A percentile compares a stretch with the other conserved stretches of the same genome.
These are phyloP conservation scores for Ascocoryne sarcoides DNA, from an alignment of 2,329 filamentous ascomycete species.

Conservation along the genomic window DNA sequence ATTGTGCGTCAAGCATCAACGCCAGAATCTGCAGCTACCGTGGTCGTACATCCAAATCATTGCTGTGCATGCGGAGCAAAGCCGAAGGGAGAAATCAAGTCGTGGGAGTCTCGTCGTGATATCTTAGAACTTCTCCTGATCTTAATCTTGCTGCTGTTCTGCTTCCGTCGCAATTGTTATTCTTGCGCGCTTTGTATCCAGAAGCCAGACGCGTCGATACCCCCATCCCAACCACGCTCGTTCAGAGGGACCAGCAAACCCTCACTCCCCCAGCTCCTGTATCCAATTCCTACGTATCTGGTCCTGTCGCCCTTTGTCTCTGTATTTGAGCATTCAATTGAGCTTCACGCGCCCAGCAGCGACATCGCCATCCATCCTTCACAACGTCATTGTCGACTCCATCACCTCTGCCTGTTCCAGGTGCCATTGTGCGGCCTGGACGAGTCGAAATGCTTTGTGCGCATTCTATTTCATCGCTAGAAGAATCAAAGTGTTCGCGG, in stretches of 20 bases:
- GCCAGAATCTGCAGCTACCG: conserved; percentile 25
- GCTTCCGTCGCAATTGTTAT: conserved; percentile 6
- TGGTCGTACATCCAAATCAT: conserved; percentile 22
- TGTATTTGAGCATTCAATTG: conserved; percentile 15
- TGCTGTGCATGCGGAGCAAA: conserved; percentile 17
- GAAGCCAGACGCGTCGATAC: conserved; percentile 15
- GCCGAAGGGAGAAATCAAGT: conserved; percentile 18
- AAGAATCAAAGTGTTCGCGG: conserved; percentile 25
- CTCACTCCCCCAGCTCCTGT: neutral
- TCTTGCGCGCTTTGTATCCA: conserved; percentile 8
- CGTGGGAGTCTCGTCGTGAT: conserved; percentile 14
- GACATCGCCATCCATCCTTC: neutral
- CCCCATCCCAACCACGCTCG: conserved; percentile 10
- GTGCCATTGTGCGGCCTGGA: conserved; percentile 17
- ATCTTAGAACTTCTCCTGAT: conserved; percentile 8
- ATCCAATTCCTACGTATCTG: conserved; percentile 1
- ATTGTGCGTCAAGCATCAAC: conserved; percentile 18
- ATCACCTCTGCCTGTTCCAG: conserved; percentile 20
- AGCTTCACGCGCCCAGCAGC: conserved; percentile 1
- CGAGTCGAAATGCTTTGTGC: conserved; percentile 29
- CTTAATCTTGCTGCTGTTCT: conserved; percentile 4
- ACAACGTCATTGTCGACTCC: conserved; percentile 5
- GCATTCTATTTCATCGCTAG: conserved; percentile 21
- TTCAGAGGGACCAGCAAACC: conserved; percentile 15
- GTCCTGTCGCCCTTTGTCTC: conserved; percentile 3